A percentile compares a stretch with the other conserved stretches of the same genome.
phyloP scores from a whole-genome alignment of 768 basidiomycete genomes.

The Amanita brunnescens region DNA sequence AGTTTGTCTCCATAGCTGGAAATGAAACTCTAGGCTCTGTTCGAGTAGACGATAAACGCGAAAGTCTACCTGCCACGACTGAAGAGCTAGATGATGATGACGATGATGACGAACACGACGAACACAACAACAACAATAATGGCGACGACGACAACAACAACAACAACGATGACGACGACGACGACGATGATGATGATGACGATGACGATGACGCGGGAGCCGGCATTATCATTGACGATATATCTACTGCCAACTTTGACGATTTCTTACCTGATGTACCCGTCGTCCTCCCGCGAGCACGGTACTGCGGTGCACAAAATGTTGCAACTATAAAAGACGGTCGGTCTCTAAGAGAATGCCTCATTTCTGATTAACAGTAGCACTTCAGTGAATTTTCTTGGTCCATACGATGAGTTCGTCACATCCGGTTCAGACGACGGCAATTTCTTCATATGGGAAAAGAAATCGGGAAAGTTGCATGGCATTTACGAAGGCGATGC shows the following conservation, averaged over 20 bases:
- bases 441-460: slow-evolving; percentile 83
- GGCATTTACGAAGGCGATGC: slow-evolving; percentile 83
- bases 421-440: slow-evolving; percentile 84
- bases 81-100: neutral
- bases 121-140: too few species aligned
- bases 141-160: neutral
- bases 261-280: slow-evolving; percentile 31
- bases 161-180: neutral
- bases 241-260: slow-evolving; percentile 15
- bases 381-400: slow-evolving; percentile 70
- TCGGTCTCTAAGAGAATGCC: slow-evolving; percentile 21
- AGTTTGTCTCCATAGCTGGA: neutral
- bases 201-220: slow-evolving; percentile 22
- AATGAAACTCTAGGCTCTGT: neutral
- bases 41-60: neutral
- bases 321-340: slow-evolving; percentile 85
- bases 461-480: slow-evolving; percentile 49
- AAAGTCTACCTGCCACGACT: neutral
- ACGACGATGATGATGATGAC: neutral
- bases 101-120: neutral
- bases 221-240: slow-evolving; percentile 13
- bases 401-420: slow-evolving; percentile 68
- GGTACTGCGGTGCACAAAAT: slow-evolving; percentile 67
- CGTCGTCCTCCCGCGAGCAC: slow-evolving; percentile 51
- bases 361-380: neutral